phyloP scores from a whole-genome alignment of 1,139 yeast genomes.

The Saccharomycopsis hybrid region DNA sequence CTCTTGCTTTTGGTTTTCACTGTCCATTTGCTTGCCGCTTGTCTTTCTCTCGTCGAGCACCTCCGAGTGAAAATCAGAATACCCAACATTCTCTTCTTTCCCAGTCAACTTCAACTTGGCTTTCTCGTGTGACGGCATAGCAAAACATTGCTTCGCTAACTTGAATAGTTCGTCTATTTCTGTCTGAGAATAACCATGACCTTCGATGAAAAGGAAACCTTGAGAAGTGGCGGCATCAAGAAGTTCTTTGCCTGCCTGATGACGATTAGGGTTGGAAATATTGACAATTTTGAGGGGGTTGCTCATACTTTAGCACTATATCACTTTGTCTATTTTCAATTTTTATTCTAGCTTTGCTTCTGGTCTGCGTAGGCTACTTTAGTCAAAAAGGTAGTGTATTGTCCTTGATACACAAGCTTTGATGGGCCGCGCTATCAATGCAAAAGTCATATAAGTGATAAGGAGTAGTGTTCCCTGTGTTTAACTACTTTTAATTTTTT shows the following conservation, averaged over 20 bases:
- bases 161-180: constrained; percentile 52
- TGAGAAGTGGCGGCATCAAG: constrained; percentile 59
- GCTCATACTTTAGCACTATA: no score
- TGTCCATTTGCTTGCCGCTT: constrained; percentile 32
- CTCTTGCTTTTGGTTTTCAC: constrained; percentile 22
- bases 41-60: constrained; percentile 41
- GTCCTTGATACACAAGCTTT: no score
- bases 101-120: constrained; percentile 35
- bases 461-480: no score
- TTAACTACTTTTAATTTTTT: no score
- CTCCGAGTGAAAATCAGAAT: constrained; percentile 54
- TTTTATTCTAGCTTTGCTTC: no score
- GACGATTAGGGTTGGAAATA: constrained; percentile 36
- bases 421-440: no score
- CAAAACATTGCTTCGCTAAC: constrained; percentile 49
- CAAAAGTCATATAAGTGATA: no score
- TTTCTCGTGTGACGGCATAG: constrained; percentile 44
- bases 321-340: no score
- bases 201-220: constrained; percentile 68
- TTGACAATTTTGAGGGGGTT: constrained; percentile 43
- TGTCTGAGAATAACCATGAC: constrained; percentile 53
- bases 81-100: constrained; percentile 51
- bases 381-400: no score
- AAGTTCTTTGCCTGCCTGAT: constrained; percentile 42
- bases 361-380: neutral